Conservation (phyloP, 2,329 filamentous ascomycete species). For the Ceratocystiopsis brevicomis region DNA sequence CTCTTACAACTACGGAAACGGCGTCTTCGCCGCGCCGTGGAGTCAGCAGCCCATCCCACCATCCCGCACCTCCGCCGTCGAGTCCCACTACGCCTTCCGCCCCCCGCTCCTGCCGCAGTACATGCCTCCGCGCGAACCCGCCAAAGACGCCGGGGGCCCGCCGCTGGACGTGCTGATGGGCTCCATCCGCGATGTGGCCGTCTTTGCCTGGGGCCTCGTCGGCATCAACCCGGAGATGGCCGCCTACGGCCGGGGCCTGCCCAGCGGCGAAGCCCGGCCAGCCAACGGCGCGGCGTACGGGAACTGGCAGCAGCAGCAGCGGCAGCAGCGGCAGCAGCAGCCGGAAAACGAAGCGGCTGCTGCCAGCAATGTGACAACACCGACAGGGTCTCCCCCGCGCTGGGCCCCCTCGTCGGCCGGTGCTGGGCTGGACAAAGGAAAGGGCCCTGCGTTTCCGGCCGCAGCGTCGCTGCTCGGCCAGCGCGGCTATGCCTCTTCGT, state of each 20-base stretch:
- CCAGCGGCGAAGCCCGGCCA: slow-evolving; percentile 44
- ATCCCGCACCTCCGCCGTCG: slow-evolving; percentile 19
- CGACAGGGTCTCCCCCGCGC: too few species aligned
- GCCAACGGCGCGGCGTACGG: slow-evolving; percentile 15
- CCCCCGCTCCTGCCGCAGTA: slow-evolving; percentile 24
- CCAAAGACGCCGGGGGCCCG: slow-evolving; percentile 31
- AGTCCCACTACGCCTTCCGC: slow-evolving; percentile 24
- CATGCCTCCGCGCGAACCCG: slow-evolving; percentile 24
- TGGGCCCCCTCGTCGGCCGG: too few species aligned
- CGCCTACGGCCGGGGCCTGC: slow-evolving; percentile 40
- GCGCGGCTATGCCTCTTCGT: too few species aligned
- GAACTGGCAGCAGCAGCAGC: neutral
- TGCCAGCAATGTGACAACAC: too few species aligned
- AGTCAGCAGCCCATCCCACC: slow-evolving; percentile 44
- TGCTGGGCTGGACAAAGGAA: too few species aligned
- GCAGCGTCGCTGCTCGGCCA: too few species aligned
- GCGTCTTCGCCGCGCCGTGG: slow-evolving; percentile 68
- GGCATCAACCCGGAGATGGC: slow-evolving; percentile 63
- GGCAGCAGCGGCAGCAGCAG: neutral
- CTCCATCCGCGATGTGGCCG: slow-evolving; percentile 64
- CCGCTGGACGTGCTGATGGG: slow-evolving; percentile 49
- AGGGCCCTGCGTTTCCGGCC: too few species aligned
- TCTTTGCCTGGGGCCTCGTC: slow-evolving; percentile 71
- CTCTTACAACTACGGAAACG: slow-evolving; percentile 32
- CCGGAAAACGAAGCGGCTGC: too few species aligned